Percentiles rank a stretch among this genome's conserved stretches.
These are phyloP conservation scores for Takashimella tepidaria DNA, from an alignment of 1,284 basidiomycete species.

Conservation along the genomic window DNA sequence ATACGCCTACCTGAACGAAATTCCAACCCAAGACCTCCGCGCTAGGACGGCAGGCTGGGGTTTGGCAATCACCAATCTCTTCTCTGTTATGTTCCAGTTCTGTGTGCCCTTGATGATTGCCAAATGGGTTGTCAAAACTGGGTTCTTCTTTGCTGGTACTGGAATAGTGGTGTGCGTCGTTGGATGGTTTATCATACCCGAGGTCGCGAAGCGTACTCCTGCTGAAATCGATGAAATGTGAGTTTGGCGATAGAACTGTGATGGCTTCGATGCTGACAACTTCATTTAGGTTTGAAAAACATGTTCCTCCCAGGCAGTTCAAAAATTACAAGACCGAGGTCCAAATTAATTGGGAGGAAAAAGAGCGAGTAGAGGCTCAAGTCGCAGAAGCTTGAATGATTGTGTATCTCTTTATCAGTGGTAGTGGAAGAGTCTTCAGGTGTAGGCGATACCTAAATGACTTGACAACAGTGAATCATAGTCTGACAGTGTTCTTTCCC, in stretches of 20 bases:
- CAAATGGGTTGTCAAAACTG: constrained; percentile 15
- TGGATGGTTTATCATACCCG: constrained; percentile 29
- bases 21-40: constrained; percentile 21
- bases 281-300: constrained; percentile 17
- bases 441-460: too few relatives aligned
- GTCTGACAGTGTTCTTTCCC: too few relatives aligned
- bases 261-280: background rate
- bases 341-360: constrained; percentile 8
- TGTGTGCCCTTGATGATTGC: constrained; percentile 11
- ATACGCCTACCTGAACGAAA: constrained; percentile 24
- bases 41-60: constrained; percentile 23
- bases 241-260: too few relatives aligned
- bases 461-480: too few relatives aligned
- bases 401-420: too few relatives aligned
- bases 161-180: constrained; percentile 18
- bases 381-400: background rate
- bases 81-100: constrained; percentile 22
- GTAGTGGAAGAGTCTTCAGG: too few relatives aligned
- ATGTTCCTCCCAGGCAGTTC: constrained; percentile 22
- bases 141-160: constrained; percentile 14
- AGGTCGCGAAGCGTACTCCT: constrained; percentile 20
- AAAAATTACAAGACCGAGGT: constrained; percentile 26
- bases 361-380: background rate
- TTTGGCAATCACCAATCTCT: constrained; percentile 14
- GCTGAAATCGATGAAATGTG: constrained; percentile 28